Conservation (phyloP, 2,329 filamentous ascomycete genomes). For the Sporothrix phasma region DNA sequence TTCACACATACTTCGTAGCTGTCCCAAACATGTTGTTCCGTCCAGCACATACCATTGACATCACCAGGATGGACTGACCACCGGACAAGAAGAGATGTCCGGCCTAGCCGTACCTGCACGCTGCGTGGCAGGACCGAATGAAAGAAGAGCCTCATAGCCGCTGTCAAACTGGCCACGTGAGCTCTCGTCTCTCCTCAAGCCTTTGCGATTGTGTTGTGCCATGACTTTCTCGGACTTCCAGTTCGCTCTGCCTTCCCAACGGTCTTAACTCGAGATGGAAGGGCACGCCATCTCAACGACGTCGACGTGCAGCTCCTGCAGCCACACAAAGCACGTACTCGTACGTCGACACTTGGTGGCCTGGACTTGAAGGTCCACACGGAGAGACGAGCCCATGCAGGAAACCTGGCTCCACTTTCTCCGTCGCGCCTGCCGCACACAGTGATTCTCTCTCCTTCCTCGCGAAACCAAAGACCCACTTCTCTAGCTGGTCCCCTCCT, state of each 20-base stretch:
- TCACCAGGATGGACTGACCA: not conserved
- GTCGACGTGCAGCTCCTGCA: not conserved
- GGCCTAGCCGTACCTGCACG: not conserved
- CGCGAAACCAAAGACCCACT: not conserved
- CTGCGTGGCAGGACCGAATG: not conserved
- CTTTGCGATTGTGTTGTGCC: not conserved
- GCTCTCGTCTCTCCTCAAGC: not conserved
- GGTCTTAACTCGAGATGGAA: too few species aligned
- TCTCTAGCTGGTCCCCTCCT: conserved; percentile 1
- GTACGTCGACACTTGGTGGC: conserved; percentile 1
- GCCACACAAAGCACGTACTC: too few species aligned
- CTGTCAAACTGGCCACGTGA: not conserved
- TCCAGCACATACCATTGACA: not conserved
- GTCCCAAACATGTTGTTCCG: too few species aligned
- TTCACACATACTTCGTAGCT: too few species aligned
- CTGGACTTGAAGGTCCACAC: not conserved
- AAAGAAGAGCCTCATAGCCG: not conserved
- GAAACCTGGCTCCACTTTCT: not conserved
- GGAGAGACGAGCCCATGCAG: not conserved
- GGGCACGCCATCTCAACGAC: not conserved
- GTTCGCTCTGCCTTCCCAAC: not conserved
- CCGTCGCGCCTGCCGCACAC: not conserved
- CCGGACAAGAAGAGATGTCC: not conserved
- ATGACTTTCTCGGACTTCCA: not conserved
- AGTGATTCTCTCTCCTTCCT: conserved; percentile 5